These are phyloP conservation scores for Suhomyces choctaworum DNA, from an alignment of 1,139 yeast genomes.

Conservation along the genomic window DNA sequence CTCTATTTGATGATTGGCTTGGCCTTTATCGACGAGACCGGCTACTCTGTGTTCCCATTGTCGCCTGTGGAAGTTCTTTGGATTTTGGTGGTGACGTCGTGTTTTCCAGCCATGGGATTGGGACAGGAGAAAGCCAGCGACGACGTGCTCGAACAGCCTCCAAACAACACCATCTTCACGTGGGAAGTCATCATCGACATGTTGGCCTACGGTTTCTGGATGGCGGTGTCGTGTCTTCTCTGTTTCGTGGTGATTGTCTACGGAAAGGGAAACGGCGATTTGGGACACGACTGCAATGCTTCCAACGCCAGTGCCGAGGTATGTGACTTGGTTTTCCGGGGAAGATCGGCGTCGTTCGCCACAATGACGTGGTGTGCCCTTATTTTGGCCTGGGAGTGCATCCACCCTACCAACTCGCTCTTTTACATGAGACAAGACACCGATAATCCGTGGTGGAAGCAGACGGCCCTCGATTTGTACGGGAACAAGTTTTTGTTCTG, in stretches of 20 bases:
- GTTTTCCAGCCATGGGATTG: conserved; percentile 44
- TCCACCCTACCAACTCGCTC: conserved; percentile 26
- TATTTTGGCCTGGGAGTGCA: conserved; percentile 31
- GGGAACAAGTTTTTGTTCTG: conserved; percentile 28
- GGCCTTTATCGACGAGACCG: conserved; percentile 32
- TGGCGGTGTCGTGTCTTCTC: conserved; percentile 36
- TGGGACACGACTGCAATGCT: conserved; percentile 32
- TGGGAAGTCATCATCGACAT: conserved; percentile 34
- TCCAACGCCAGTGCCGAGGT: conserved; percentile 14
- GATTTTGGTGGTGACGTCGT: conserved; percentile 39
- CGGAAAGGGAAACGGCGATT: conserved; percentile 33
- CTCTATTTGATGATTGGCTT: conserved; percentile 38
- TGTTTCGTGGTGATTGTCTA: conserved; percentile 33
- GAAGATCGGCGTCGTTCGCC: conserved; percentile 29
- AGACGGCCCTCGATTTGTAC: conserved; percentile 26
- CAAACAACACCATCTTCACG: conserved; percentile 34
- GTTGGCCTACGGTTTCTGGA: conserved; percentile 37
- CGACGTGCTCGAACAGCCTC: conserved; percentile 32
- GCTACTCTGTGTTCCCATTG: conserved; percentile 37
- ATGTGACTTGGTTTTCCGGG: conserved; percentile 27
- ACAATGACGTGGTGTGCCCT: conserved; percentile 35
- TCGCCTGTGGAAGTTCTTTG: conserved; percentile 41
- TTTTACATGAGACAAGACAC: conserved; percentile 30
- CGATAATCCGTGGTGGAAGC: conserved; percentile 29
- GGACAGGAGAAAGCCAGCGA: conserved; percentile 37